Conservation (phyloP, 257 asterid genomes). For the Solanum tacnaense region DNA sequence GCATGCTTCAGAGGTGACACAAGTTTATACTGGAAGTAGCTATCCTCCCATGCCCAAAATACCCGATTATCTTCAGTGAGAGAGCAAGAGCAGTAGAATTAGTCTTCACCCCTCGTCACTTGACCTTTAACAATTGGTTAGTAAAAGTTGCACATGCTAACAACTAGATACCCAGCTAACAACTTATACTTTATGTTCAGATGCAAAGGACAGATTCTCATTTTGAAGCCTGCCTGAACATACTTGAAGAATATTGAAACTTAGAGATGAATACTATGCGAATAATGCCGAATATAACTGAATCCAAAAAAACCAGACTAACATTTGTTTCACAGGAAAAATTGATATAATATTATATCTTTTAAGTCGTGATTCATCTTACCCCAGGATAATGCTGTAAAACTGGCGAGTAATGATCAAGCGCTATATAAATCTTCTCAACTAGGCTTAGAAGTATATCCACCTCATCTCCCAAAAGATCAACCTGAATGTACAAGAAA, state of each 20-base stretch:
- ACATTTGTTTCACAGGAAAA: neutral
- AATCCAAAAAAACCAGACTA: neutral
- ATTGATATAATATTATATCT: neutral
- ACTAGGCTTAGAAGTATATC: slow-evolving; percentile 61
- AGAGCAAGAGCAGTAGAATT: neutral
- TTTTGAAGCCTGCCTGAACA: neutral
- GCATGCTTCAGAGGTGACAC: neutral
- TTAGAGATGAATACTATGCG: neutral
- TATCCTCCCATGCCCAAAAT: neutral
- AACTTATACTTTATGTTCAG: neutral
- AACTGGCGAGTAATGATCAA: slow-evolving; percentile 83
- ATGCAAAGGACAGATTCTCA: neutral
- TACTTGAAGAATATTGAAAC: neutral
- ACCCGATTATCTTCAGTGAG: neutral
- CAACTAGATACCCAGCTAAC: neutral
- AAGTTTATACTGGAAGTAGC: neutral
- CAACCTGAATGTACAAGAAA: slow-evolving; percentile 52
- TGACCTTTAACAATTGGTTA: neutral
- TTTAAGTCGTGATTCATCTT: slow-evolving; percentile 14
- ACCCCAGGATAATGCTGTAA: slow-evolving; percentile 95
- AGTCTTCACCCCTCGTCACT: neutral
- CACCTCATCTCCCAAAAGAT: slow-evolving; percentile 92
- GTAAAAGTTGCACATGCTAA: neutral
- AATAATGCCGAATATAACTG: neutral
- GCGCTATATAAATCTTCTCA: slow-evolving; percentile 69